A percentile compares a stretch with the other conserved stretches of the same genome.
These are phyloP conservation scores for Groenewaldozyma tartarivorans DNA, from an alignment of 805 yeast species.

Conservation along the genomic window DNA sequence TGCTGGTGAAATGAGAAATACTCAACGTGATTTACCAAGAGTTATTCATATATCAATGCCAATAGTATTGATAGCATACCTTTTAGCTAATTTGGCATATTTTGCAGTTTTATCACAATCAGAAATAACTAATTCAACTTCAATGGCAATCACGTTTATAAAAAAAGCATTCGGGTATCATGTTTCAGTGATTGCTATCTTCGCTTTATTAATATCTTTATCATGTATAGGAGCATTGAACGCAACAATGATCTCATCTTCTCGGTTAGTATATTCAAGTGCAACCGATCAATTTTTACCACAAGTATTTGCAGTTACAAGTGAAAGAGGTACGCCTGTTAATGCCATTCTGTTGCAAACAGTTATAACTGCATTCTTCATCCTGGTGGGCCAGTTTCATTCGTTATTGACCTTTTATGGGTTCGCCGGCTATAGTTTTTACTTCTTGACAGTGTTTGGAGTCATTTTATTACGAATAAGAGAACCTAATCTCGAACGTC, in stretches of 20 bases:
- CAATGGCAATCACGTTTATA: conserved; percentile 30
- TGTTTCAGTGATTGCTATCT: conserved; percentile 15
- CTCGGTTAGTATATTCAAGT: conserved; percentile 28
- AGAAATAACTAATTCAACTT: conserved; percentile 28
- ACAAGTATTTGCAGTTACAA: conserved; percentile 18
- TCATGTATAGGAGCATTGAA: conserved; percentile 35
- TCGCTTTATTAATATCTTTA: conserved; percentile 28
- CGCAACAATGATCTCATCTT: conserved; percentile 30
- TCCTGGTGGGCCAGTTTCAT: conserved; percentile 30
- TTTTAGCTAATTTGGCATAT: conserved; percentile 30
- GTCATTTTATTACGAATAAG: conserved; percentile 26
- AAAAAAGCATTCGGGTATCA: conserved; percentile 20
- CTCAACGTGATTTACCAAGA: conserved; percentile 28
- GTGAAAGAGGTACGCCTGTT: conserved; percentile 24
- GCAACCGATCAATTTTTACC: conserved; percentile 30
- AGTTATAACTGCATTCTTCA: conserved; percentile 22
- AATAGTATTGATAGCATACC: conserved; percentile 27
- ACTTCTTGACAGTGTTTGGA: conserved; percentile 29
- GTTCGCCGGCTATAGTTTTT: conserved; percentile 26
- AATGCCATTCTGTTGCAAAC: conserved; percentile 28
- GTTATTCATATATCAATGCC: conserved; percentile 34
- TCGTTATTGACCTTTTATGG: conserved; percentile 31
- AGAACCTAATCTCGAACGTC: conserved; percentile 29
- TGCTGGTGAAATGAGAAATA: conserved; percentile 32
- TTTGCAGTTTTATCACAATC: conserved; percentile 70